Base-by-base conservation (phyloP, 805 yeast genomes). In the Ogataea ganodermae region DNA sequence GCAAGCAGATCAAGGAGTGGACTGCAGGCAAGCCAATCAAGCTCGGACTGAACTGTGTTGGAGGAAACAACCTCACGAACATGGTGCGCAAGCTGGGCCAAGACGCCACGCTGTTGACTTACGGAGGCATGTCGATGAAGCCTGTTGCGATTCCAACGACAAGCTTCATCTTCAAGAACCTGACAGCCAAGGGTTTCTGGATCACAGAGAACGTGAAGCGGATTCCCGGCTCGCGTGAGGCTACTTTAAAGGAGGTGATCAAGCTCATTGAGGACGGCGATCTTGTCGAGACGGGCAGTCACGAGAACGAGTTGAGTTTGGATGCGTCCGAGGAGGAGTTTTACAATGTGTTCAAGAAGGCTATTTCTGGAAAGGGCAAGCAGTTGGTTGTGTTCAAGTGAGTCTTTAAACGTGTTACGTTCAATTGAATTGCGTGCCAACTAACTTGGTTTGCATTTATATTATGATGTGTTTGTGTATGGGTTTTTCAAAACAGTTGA, bases 121-220 rank as follows among this genome's bases (percentile, higher is more conserved):
- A 94, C 62, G 99, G 99, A 27, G 98, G 96, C 31, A 94, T 94
- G 99, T 89, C 97, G 3, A 83, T 84, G 74, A 91, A 89, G 69
- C 99, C 99, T 1, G 95, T 94, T 9, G 78, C 80, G n/a, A 68
- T 94, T 46, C 97, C 98, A 32, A 89, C 97, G 1, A 81, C 96
- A 0, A 71, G 88, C 50, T 88, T 88, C 62, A 91, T 94, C 54
- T 94, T 94, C 75, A 94, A 92, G 68, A 86, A 91, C 61, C 68
- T 94, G 46, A 82, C 86, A 5, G 82, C 90, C 44, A 79, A 83
- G 23, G 99, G 99, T 0, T 94, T 87, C 71, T 94, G 99, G 99
- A 83, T 90, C 48, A 86, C 96, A 10, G 81, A 73, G 36, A 81
- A 81, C 71, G 73, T 79, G 42, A 75, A 77, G 49, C 66, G 70